A percentile compares a stretch with the other conserved stretches of the same genome.
Evolutionary conservation across 495 filamentous ascomycete genomes (phyloP).

Genomic region (Sabuloglossum arenarium): DNA sequence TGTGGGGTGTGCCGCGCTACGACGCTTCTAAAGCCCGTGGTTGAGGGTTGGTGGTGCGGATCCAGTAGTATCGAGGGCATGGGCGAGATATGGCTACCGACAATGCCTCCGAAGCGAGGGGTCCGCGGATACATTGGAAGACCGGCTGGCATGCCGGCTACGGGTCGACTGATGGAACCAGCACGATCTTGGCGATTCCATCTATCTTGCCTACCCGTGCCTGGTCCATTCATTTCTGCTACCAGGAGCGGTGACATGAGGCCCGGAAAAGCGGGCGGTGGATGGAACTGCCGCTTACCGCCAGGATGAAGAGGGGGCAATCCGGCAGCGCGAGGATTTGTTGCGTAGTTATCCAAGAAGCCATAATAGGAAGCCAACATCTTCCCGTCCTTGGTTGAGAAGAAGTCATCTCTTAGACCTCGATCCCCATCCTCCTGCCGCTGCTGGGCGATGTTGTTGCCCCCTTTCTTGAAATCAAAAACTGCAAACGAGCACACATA

Average conservation of each 20-base stretch:
- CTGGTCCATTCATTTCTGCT: constrained; percentile 27
- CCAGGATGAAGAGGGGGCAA: constrained; percentile 28
- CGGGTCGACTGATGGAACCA: neutral
- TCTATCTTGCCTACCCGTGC: constrained; percentile 6
- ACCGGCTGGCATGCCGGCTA: neutral
- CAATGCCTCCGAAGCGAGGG: constrained; percentile 16
- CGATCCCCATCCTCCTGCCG: constrained; percentile 20
- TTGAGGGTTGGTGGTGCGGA: constrained; percentile 64
- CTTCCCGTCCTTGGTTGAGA: constrained; percentile 85
- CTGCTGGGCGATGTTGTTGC: constrained; percentile 28
- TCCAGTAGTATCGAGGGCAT: constrained; percentile 62
- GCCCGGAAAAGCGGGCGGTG: constrained; percentile 58
- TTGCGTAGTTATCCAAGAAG: constrained; percentile 75
- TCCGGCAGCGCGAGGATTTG: constrained; percentile 35
- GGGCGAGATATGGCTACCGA: constrained; percentile 24
- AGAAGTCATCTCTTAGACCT: constrained; percentile 78
- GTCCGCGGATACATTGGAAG: constrained; percentile 14
- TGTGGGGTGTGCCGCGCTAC: neutral
- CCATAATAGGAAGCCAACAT: constrained; percentile 90
- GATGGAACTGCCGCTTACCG: constrained; percentile 36
- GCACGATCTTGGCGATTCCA: constrained; percentile 12
- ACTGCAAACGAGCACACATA: constrained; percentile 93
- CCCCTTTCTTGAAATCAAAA: constrained; percentile 87
- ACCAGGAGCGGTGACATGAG: constrained; percentile 39
- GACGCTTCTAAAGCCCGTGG: constrained; percentile 17